A percentile compares a stretch with the other conserved stretches of the same genome.
phyloP scores from a whole-genome alignment of 345 rosid genomes.

The Salix koriyanagi region DNA sequence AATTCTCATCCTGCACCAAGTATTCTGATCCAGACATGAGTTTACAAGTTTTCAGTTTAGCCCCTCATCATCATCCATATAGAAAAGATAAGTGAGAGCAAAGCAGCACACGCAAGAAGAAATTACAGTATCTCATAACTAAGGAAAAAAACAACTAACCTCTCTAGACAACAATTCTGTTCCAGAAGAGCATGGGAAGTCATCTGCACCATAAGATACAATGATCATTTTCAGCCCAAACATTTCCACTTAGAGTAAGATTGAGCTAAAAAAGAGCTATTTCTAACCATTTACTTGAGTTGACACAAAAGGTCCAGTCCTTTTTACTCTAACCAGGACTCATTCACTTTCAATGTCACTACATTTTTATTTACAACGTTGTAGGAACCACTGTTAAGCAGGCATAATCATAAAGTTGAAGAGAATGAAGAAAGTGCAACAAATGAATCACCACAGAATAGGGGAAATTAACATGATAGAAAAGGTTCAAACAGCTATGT shows the following conservation, averaged over 20 bases:
- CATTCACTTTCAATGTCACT: not conserved
- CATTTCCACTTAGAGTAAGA: not conserved
- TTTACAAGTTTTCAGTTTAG: not conserved
- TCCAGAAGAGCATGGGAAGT: constrained; percentile 40
- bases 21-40: not conserved
- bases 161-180: constrained; percentile 25
- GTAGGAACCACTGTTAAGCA: not conserved
- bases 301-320: not conserved
- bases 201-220: constrained; percentile 32
- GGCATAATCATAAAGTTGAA: not conserved
- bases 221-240: not conserved
- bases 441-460: not conserved
- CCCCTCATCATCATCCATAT: not conserved
- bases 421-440: not conserved
- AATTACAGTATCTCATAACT: not conserved
- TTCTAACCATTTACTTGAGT: not conserved
- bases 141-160: constrained; percentile 25
- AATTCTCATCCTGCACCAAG: not conserved
- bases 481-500: not conserved
- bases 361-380: not conserved
- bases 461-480: not conserved
- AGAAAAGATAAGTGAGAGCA: not conserved
- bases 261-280: not conserved
- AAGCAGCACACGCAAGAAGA: not conserved
- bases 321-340: not conserved